phyloP scores from a whole-genome alignment of 768 basidiomycete genomes.

The Mycena filopes region DNA sequence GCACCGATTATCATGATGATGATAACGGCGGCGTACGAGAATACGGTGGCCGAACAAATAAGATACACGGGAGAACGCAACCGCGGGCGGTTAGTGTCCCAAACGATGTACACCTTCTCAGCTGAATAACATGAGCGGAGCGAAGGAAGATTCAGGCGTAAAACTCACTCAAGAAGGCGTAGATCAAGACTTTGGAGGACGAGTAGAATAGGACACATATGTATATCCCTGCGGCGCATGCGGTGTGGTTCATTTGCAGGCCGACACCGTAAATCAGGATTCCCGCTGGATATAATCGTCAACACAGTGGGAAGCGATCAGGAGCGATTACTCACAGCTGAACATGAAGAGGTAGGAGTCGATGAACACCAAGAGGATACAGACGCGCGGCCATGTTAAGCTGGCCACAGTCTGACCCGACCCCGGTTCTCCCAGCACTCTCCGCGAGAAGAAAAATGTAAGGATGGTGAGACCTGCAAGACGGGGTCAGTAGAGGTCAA shows the following conservation, averaged over 20 bases:
- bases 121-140: conserved; percentile 39
- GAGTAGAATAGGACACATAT: conserved; percentile 56
- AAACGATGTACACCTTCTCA: conserved; percentile 59
- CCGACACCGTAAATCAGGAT: conserved; percentile 58
- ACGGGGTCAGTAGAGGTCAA: not conserved
- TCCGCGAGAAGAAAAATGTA: conserved; percentile 21
- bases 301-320: not conserved
- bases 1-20: conserved; percentile 51
- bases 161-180: conserved; percentile 54
- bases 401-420: conserved; percentile 5
- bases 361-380: conserved; percentile 52
- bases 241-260: conserved; percentile 45
- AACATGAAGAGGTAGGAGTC: conserved; percentile 58
- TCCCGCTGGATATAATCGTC: conserved; percentile 43
- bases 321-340: conserved; percentile 41
- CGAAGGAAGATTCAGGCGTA: not conserved
- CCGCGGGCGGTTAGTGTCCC: conserved; percentile 48
- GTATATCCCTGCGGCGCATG: conserved; percentile 56
- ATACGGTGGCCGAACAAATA: conserved; percentile 48
- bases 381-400: conserved; percentile 53
- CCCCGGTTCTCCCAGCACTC: not conserved
- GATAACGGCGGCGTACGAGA: conserved; percentile 51
- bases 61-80: conserved; percentile 55
- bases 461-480: conserved; percentile 27
- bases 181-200: conserved; percentile 57